Evolutionary conservation across 768 basidiomycete species (phyloP).

Genomic region (Asterophora parasitica): DNA sequence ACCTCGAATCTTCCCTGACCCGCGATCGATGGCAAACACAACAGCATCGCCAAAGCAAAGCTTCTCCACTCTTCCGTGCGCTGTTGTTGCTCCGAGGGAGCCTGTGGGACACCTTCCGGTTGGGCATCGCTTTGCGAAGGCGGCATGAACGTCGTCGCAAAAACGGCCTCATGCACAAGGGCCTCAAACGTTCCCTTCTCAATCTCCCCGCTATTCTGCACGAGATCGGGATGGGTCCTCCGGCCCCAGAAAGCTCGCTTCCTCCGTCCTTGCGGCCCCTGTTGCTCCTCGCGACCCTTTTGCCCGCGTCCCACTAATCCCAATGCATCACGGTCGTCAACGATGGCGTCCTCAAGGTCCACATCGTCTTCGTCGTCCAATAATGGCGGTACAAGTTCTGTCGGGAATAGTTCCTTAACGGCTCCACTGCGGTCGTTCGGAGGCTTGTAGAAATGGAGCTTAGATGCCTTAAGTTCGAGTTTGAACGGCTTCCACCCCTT

Average conservation of each 20-base stretch:
- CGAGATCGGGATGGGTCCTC: slow-evolving; percentile 66
- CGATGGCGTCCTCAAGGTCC: slow-evolving; percentile 15
- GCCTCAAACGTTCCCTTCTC: slow-evolving; percentile 74
- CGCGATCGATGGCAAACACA: slow-evolving; percentile 55
- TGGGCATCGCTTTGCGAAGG: slow-evolving; percentile 5
- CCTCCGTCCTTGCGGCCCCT: slow-evolving; percentile 35
- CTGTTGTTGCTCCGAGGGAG: slow-evolving; percentile 3
- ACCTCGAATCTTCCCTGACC: slow-evolving; percentile 55
- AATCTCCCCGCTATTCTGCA: slow-evolving; percentile 37
- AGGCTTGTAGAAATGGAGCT: slow-evolving; percentile 83
- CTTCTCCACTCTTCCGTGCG: slow-evolving; percentile 46
- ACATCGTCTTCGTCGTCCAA: slow-evolving; percentile 44
- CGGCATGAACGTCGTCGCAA: slow-evolving; percentile 62
- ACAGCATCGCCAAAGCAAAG: slow-evolving; percentile 57
- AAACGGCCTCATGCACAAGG: slow-evolving; percentile 75
- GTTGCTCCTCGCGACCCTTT: slow-evolving; percentile 24
- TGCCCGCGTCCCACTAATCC: slow-evolving; percentile 18
- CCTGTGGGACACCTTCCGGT: slow-evolving; percentile 10
- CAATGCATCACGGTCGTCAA: slow-evolving; percentile 10
- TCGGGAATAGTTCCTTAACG: slow-evolving; percentile 73
- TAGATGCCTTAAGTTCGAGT: slow-evolving; percentile 77
- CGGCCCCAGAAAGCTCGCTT: slow-evolving; percentile 78
- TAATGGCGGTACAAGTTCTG: slow-evolving; percentile 49
- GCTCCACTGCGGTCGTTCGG: slow-evolving; percentile 61
- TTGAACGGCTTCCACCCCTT: slow-evolving; percentile 90